These are phyloP conservation scores for Tricholoma flavovirens DNA, from an alignment of 768 basidiomycete genomes.

Conservation along the genomic window DNA sequence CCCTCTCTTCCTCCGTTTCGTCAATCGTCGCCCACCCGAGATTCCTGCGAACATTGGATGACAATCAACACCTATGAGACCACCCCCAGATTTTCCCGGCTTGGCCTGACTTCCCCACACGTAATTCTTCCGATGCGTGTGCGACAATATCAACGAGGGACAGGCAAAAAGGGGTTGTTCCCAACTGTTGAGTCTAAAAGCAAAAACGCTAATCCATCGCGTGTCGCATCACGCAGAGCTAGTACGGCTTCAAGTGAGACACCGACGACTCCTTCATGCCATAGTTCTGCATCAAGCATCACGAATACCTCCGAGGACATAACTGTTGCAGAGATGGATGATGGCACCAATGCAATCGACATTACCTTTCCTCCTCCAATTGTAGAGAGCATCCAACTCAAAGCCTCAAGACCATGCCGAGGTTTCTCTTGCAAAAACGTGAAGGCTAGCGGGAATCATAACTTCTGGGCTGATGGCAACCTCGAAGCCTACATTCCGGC, in stretches of 20 bases:
- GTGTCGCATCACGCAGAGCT: background rate
- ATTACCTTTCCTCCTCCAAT: background rate
- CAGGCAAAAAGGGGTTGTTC: constrained; percentile 14
- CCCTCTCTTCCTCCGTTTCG: background rate
- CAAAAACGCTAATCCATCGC: background rate
- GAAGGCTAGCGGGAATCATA: background rate
- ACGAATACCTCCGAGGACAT: constrained; percentile 5
- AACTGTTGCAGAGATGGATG: background rate
- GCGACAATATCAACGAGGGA: constrained; percentile 20
- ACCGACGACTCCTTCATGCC: background rate
- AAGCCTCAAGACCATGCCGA: background rate
- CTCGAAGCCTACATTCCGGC: background rate
- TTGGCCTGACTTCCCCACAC: constrained; percentile 25
- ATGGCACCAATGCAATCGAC: background rate
- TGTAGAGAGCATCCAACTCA: background rate
- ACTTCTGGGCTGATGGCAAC: background rate
- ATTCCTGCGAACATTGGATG: constrained; percentile 30
- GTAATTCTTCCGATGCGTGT: constrained; percentile 40
- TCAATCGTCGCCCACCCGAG: constrained; percentile 3
- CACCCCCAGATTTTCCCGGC: constrained; percentile 37
- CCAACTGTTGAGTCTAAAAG: background rate
- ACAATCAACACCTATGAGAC: constrained; percentile 27
- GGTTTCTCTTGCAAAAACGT: background rate
- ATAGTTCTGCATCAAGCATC: background rate
- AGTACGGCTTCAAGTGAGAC: constrained; percentile 8